Percentiles rank a stretch among this genome's conserved stretches.
Evolutionary conservation across 1,284 basidiomycete genomes (phyloP).

Genomic region (Ceratobasidium sp.): DNA sequence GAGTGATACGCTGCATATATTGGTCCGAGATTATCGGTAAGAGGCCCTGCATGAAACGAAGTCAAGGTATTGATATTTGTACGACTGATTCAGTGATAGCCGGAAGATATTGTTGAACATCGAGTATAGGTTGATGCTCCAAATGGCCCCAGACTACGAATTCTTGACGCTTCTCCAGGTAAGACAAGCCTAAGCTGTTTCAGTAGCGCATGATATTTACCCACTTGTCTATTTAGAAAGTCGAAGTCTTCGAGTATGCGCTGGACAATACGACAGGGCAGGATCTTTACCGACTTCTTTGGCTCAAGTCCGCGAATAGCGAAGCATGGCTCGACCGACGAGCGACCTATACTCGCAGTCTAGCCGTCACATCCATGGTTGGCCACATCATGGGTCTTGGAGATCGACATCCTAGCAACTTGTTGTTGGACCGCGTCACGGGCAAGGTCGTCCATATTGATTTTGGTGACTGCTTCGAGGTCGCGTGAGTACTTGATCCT

Average conservation of each 20-base stretch:
- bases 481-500: conserved; percentile 59
- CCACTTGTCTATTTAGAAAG: conserved; percentile 78
- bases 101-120: conserved; percentile 98
- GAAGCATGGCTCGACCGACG: conserved; percentile 98
- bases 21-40: conserved; percentile 92
- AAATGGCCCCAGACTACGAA: conserved; percentile 99
- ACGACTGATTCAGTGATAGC: conserved; percentile 64
- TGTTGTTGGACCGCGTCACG: conserved; percentile 90
- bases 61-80: not conserved
- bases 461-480: conserved; percentile 95
- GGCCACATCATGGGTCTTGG: conserved; percentile 97
- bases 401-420: conserved; percentile 98
- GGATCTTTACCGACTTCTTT: conserved; percentile 97
- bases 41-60: not conserved
- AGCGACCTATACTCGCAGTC: conserved; percentile 94
- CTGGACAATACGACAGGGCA: conserved; percentile 99
- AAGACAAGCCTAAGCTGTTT: not conserved
- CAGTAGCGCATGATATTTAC: not conserved
- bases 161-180: conserved; percentile 81
- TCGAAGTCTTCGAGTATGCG: conserved; percentile 99
- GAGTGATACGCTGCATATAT: conserved; percentile 97
- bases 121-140: conserved; percentile 96
- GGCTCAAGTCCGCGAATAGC: conserved; percentile 94
- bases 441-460: conserved; percentile 98
- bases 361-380: conserved; percentile 96